Conservation (phyloP, 345 rosid genomes). For the Gossypium rotundifolium region DNA sequence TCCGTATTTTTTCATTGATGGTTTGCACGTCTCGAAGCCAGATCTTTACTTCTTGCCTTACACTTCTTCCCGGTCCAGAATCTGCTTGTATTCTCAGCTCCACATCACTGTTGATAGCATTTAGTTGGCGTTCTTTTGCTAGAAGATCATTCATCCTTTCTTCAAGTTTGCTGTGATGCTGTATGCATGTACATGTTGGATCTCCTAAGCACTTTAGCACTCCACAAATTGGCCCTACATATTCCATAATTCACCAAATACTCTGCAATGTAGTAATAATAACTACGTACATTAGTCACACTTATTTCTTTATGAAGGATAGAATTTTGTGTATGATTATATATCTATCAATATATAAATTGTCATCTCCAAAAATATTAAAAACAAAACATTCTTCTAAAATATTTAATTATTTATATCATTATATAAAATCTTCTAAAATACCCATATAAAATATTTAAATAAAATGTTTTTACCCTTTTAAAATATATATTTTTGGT, state of each 20-base stretch:
- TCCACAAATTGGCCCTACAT: not conserved
- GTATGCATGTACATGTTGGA: not conserved
- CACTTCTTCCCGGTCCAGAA: not conserved
- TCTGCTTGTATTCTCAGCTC: not conserved
- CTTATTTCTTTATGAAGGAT: not conserved
- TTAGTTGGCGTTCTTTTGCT: not conserved
- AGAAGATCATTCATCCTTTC: not conserved
- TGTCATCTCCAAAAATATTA: too few relatives aligned
- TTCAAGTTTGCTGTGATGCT: not conserved
- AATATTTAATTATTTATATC: too few relatives aligned
- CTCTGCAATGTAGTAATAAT: not conserved
- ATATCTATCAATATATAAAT: too few relatives aligned
- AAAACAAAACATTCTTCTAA: too few relatives aligned
- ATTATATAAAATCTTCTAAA: too few relatives aligned
- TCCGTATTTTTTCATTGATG: not conserved
- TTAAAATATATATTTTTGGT: too few relatives aligned
- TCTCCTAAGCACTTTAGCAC: not conserved
- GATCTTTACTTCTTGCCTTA: not conserved
- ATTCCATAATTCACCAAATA: constrained; percentile 4
- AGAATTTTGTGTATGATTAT: not conserved
- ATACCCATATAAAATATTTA: too few relatives aligned
- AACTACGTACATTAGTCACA: not conserved
- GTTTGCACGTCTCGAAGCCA: not conserved
- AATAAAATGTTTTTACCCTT: too few relatives aligned
- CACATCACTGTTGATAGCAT: not conserved